Evolutionary conservation across 345 rosid species (phyloP), one percentile per base, ranked within the genome.

Genomic region (Gossypium longicalyx): DNA sequence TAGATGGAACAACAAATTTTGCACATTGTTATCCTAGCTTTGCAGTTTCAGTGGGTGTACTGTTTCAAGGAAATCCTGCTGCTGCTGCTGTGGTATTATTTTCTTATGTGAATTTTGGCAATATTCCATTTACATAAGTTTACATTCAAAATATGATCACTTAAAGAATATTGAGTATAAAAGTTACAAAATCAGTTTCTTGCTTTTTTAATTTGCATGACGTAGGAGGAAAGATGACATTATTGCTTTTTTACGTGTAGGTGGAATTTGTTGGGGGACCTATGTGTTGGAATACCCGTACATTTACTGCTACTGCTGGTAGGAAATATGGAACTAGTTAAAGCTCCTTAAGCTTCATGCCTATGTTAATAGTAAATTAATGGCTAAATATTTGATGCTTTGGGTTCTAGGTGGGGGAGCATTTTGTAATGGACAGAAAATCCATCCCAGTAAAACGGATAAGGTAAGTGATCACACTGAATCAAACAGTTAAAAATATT

Each of bases 201-300:
- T 68, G 23, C 48, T 41, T 57, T 23, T 10, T 51, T 3, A 15
- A 3, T 48, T 51, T 59, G 66, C 20, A 19, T 15, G 49, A 38
- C 58, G 9, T 68, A 23, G 9, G 73, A 19, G 20, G 41, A 15
- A 80, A 58, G 67, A 27, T 79, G 47, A 75, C 66, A 72, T 7
- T 73, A 2, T 51, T 48, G 16, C n/a, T 34, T 68, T 60, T 53
- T 54, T 47, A 57, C 57, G 19, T 76, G 57, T 71, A 94, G 98
- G 97, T 94, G 61, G 98, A 94, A 83, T 94, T 94, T 82, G 97
- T 92, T 19, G 97, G 98, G 27, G 98, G 97, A 34, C 93, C 91
- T 17, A 89, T 94, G 97, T 93, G 97, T 67, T 94, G 98, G 97
- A 87, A 89, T 85, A 90, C 97, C 25, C 91, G 95, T 64, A 79